A percentile compares a stretch with the other conserved stretches of the same genome.
Conservation (phyloP, 352 stramenopile genomes). For the Discostella stelligera region DNA sequence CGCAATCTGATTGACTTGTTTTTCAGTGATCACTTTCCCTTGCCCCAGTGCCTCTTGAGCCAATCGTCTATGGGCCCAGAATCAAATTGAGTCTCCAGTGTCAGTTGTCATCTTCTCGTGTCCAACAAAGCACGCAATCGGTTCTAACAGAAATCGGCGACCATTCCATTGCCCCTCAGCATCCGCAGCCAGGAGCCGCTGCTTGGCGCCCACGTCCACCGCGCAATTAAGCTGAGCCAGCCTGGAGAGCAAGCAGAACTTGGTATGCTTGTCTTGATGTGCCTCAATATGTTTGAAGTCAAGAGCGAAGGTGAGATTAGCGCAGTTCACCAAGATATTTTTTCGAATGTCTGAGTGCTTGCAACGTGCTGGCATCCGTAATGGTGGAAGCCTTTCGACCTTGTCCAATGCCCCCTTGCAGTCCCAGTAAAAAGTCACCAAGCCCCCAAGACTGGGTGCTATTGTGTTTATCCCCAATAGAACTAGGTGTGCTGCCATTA, state of each 20-base stretch:
- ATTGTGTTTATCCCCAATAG: no score
- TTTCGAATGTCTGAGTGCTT: constrained; percentile 15
- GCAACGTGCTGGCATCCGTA: neutral
- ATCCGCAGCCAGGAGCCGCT: no score
- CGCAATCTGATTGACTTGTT: neutral
- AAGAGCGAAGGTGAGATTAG: neutral
- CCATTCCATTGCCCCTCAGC: no score
- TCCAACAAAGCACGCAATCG: neutral
- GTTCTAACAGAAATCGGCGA: constrained; percentile 2
- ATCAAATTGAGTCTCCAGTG: neutral
- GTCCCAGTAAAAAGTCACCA: no score
- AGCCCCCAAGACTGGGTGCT: no score
- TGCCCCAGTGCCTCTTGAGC: neutral
- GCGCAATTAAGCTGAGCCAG: no score
- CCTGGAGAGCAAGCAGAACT: no score
- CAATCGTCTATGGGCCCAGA: neutral
- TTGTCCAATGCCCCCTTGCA: no score
- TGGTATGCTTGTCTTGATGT: neutral
- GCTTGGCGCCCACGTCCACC: no score
- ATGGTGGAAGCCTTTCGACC: neutral
- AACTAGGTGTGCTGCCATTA: no score
- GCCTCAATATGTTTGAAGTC: constrained; percentile 2
- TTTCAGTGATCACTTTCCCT: neutral
- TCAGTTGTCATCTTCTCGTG: neutral
- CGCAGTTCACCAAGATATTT: constrained; percentile 14